These are phyloP conservation scores for Xerocomellus amylosporus DNA, from an alignment of 768 basidiomycete species.

Conservation along the genomic window DNA sequence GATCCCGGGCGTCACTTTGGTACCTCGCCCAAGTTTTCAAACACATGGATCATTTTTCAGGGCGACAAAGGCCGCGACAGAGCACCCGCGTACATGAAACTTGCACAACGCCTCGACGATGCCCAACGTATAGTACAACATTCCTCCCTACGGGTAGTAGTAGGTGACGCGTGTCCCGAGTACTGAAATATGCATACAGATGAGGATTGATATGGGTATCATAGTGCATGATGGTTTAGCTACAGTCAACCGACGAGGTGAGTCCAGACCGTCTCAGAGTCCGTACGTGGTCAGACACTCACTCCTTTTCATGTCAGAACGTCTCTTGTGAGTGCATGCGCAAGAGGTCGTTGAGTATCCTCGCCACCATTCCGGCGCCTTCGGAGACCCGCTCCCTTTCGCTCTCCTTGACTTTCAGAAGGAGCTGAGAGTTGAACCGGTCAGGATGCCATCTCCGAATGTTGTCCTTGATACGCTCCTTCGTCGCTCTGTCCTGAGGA, in stretches of 20 bases:
- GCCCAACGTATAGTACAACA: conserved; percentile 15
- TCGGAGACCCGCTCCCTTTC: conserved; percentile 67
- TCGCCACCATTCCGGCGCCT: conserved; percentile 70
- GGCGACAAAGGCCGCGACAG: background rate
- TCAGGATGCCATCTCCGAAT: conserved; percentile 81
- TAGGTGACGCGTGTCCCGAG: conserved; percentile 9
- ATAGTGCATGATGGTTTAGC: conserved; percentile 22
- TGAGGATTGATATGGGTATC: conserved; percentile 33
- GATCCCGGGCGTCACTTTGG: background rate
- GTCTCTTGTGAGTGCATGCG: conserved; percentile 43
- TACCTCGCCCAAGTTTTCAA: background rate
- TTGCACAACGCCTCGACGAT: background rate
- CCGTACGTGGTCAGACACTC: conserved; percentile 8
- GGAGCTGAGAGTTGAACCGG: conserved; percentile 68
- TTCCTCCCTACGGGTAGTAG: conserved; percentile 12
- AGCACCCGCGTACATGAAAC: background rate
- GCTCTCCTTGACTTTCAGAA: conserved; percentile 59
- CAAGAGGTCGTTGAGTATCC: conserved; percentile 70
- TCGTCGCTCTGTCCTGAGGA: conserved; percentile 50
- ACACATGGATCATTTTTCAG: conserved; percentile 3
- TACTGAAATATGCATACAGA: conserved; percentile 31
- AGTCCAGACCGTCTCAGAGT: conserved; percentile 1
- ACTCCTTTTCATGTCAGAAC: conserved; percentile 34
- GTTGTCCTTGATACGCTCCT: conserved; percentile 75
- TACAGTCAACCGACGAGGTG: conserved; percentile 9